phyloP scores from a whole-genome alignment of 2,329 filamentous ascomycete species.

The Cryphonectria radicalis region DNA sequence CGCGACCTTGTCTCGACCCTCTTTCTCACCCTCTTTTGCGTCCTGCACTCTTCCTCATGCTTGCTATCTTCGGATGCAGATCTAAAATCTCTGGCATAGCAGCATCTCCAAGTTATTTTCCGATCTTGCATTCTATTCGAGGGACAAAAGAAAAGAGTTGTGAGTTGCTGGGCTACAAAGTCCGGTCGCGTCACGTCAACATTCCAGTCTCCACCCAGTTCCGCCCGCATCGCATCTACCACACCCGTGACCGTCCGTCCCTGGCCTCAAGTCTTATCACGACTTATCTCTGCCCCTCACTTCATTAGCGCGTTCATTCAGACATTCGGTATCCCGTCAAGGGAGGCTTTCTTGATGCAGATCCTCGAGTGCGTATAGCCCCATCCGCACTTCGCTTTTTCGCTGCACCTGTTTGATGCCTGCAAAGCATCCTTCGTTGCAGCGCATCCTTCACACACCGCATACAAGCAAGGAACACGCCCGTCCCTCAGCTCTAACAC shows the following conservation, averaged over 20 bases:
- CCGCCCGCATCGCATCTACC: neutral
- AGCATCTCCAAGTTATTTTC: neutral
- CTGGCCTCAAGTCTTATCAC: neutral
- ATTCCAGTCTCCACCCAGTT: neutral
- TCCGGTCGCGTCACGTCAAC: constrained; percentile 12
- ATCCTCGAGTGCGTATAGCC: constrained; percentile 20
- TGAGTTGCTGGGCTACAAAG: neutral
- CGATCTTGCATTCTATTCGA: neutral
- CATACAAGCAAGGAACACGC: neutral
- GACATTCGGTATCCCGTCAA: neutral
- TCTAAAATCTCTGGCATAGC: neutral
- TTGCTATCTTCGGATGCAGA: neutral
- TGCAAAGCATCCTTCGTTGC: neutral
- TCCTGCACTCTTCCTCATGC: neutral
- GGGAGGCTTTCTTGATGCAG: constrained; percentile 21
- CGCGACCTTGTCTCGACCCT: constrained; percentile 23
- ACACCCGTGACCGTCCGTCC: neutral
- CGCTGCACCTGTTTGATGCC: neutral
- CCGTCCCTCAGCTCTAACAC: constrained; percentile 13
- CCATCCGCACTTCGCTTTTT: neutral
- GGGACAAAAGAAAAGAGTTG: neutral
- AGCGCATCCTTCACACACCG: neutral
- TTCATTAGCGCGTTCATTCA: neutral
- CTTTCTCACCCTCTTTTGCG: neutral
- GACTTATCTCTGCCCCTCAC: neutral